Base-by-base conservation (phyloP, 2,329 filamentous ascomycete species). In the Colletotrichum sp. region DNA sequence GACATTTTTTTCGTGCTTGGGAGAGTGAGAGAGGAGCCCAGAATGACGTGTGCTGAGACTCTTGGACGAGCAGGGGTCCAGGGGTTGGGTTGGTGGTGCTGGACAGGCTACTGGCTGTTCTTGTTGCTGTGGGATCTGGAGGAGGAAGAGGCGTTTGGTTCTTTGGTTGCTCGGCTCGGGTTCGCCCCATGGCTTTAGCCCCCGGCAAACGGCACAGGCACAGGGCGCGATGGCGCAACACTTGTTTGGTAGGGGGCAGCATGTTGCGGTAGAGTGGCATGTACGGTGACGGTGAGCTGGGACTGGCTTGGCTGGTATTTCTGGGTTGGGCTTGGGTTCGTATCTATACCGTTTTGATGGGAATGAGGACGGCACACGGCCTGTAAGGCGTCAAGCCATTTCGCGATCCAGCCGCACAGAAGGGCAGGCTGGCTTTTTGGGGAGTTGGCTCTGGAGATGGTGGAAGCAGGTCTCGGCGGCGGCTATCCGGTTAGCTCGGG, bases 401-500 rank as follows among this genome's bases (percentile, higher is more conserved):
- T 59, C 5, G 32, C 18, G 30, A 65, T 24, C 34, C 61, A 38
- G 36, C 10, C 43, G 43, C 43, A 52, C n/a, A 52, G n/a, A 52
- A 21, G 43, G 10, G 43, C 43, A 48, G 43, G 43, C 43, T 48
- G 10, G 43, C 18, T 48, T 48, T 48, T 48, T 21, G 34, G n/a
- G 30, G 18, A 61, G 14, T 1, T 28, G n/a, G n/a, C n/a, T 24
- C 21, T n/a, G 24, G 28, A 32, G 66, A 24, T 59, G 7, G 36
- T n/a, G 16, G 32, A n/a, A 30, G 9, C 43, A 38, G 24, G 14
- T 52, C 69, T 75, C 70, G 73, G 73, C 64, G 64, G 64, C 69
- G 73, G 69, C 34, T 73, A 73, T 73, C 70, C 73, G 73, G 73
- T 73, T 64, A 75, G 48, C 73, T 73, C 69, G 63, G 69, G 48